Evolutionary conservation across 257 asterid genomes (phyloP), one percentile per base, ranked within the genome.

Genomic region (Apocynum venetum): DNA sequence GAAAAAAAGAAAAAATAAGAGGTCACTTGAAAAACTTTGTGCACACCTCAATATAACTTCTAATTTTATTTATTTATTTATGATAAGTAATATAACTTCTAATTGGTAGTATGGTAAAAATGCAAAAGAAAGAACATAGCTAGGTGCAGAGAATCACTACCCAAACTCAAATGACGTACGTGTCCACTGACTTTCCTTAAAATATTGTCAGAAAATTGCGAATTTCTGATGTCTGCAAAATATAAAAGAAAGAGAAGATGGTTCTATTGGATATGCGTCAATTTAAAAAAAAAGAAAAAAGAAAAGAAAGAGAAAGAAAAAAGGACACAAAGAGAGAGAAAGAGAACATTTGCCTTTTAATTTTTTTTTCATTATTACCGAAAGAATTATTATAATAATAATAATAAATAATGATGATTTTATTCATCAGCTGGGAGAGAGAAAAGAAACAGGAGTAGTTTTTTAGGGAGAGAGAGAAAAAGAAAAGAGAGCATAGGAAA

Each of bases 401-500:
- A 74, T 44, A 36, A 63, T 52, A 66, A 49, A 74, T 78, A 74
- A 78, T 79, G 78, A 46, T 75, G 75, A 71, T 48, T 65, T 75
- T 72, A 74, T 67, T 76, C 59, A 48, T 70, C 72, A 48, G 74
- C 59, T 72, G 31, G n/a, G 38, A 17, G 53, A 78, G 69, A 60
- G 44, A 65, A 41, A 60, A 71, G 73, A 80, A 80, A 76, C 75
- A 75, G 43, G 35, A 57, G 41, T 38, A 66, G 72, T 67, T 57
- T 25, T 57, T 7, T 53, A 74, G 73, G 78, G 74, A 77, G 83
- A 43, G 85, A 79, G 80, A 78, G 86, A 72, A 66, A 80, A 78
- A 76, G 74, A 83, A 68, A 74, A 72, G 77, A 74, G 72, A 73
- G 78, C 96, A 89, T 86, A 89, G 98, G 90, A 92, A 89, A 92